These are phyloP conservation scores for Halteria grandinella DNA, from an alignment of 73 alveolate genomes.

Conservation along the genomic window DNA sequence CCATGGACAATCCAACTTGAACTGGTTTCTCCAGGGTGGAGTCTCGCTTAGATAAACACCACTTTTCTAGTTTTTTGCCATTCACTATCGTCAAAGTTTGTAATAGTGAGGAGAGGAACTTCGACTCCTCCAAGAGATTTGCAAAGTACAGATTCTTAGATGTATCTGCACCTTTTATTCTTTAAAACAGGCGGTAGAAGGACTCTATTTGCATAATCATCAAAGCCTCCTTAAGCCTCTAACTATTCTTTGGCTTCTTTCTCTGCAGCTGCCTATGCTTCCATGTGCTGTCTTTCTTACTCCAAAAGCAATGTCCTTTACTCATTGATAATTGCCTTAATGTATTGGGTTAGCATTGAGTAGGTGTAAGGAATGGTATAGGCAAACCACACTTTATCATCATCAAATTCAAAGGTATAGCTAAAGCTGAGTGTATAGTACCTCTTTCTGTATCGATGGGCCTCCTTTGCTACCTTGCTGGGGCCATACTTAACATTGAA, in stretches of 20 bases:
- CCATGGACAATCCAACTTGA: constrained; percentile 87
- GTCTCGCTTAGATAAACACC: constrained; percentile 80
- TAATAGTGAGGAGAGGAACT: constrained; percentile 69
- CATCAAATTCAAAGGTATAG: constrained; percentile 64
- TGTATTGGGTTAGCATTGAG: too few relatives aligned
- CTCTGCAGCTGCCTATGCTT: too few relatives aligned
- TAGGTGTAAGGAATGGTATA: constrained; percentile 81
- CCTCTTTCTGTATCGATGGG: too few relatives aligned
- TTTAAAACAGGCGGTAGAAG: too few relatives aligned
- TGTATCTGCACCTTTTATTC: neutral
- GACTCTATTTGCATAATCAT: neutral
- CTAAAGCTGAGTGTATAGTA: constrained; percentile 52
- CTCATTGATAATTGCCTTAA: too few relatives aligned
- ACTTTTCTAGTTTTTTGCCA: constrained; percentile 48
- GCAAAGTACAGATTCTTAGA: constrained; percentile 57
- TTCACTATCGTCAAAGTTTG: constrained; percentile 31
- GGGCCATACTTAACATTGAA: too few relatives aligned
- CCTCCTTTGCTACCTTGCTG: too few relatives aligned
- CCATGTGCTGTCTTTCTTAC: too few relatives aligned
- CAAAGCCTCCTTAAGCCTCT: constrained; percentile 49
- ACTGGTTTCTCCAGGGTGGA: constrained; percentile 94
- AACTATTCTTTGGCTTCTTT: too few relatives aligned
- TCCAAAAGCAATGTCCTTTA: too few relatives aligned
- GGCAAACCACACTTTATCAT: constrained; percentile 79
- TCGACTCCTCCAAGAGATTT: constrained; percentile 71